phyloP scores from a whole-genome alignment of 139 green algal species.

The Volvox reticuliferus region DNA sequence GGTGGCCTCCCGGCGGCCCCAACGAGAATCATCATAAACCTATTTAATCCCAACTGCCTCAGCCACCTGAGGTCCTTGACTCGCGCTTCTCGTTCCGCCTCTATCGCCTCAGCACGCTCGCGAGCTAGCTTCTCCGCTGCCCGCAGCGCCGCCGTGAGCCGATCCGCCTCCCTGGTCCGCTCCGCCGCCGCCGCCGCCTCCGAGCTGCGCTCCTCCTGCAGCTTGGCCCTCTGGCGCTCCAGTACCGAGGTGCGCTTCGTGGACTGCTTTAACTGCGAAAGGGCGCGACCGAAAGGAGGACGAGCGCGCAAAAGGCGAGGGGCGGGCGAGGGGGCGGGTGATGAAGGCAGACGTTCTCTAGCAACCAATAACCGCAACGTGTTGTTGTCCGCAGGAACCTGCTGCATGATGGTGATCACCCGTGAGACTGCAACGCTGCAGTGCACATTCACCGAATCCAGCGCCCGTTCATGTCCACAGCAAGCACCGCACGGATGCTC shows the following conservation, averaged over 20 bases:
- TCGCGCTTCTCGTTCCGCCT: slow-evolving; percentile 27
- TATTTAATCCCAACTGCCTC: background rate
- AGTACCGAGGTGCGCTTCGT: slow-evolving; percentile 20
- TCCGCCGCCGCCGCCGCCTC: slow-evolving; percentile 1
- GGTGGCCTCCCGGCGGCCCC: too few species aligned
- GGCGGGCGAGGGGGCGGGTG: too few species aligned
- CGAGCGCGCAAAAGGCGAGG: too few species aligned
- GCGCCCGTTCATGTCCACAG: too few species aligned
- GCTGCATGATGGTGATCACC: too few species aligned
- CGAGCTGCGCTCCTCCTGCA: slow-evolving; percentile 12
- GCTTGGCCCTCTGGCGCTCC: slow-evolving; percentile 31
- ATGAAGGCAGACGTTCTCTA: too few species aligned
- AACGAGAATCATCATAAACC: background rate
- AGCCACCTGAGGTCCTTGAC: slow-evolving; percentile 25
- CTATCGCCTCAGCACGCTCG: slow-evolving; percentile 28
- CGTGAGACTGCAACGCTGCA: too few species aligned
- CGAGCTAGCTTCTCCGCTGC: slow-evolving; percentile 36
- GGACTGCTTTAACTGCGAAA: slow-evolving; percentile 14
- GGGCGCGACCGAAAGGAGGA: too few species aligned
- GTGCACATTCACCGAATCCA: too few species aligned
- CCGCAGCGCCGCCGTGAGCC: slow-evolving; percentile 26
- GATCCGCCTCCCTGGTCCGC: slow-evolving; percentile 20
- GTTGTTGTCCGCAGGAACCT: too few species aligned
- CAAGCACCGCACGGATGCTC: background rate
- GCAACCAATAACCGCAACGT: too few species aligned